These are phyloP conservation scores for Rhinocladiella similis DNA, from an alignment of 2,329 filamentous ascomycete genomes.

Conservation along the genomic window DNA sequence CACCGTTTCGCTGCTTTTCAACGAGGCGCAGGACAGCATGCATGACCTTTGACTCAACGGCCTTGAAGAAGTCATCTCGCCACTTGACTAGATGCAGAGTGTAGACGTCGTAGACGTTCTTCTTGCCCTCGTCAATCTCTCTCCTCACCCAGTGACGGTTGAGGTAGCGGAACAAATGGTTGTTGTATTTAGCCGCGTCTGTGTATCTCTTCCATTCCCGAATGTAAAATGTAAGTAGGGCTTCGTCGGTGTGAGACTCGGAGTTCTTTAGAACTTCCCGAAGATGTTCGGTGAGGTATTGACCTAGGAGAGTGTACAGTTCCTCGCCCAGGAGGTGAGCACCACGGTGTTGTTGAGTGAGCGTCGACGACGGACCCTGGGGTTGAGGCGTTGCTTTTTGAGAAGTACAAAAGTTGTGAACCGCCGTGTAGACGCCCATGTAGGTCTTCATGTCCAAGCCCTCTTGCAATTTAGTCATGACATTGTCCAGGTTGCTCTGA, in stretches of 20 bases:
- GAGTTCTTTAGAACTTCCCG: constrained; percentile 69
- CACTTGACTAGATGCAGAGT: constrained; percentile 94
- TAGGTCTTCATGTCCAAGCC: constrained; percentile 87
- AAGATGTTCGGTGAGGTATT: constrained; percentile 80
- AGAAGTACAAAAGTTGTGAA: constrained; percentile 98
- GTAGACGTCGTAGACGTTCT: constrained; percentile 97
- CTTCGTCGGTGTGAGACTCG: constrained; percentile 81
- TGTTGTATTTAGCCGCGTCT: constrained; percentile 92
- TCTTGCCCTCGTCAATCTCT: constrained; percentile 98
- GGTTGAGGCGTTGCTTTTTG: constrained; percentile 73
- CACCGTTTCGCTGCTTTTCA: constrained; percentile 94
- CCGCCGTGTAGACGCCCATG: constrained; percentile 59
- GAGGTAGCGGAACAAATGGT: constrained; percentile 93
- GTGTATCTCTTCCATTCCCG: constrained; percentile 96
- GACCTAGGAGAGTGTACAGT: constrained; percentile 85
- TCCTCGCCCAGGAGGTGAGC: constrained; percentile 95
- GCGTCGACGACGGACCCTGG: constrained; percentile 3
- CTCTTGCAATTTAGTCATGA: constrained; percentile 89
- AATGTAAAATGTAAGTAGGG: constrained; percentile 89
- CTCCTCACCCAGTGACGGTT: constrained; percentile 99
- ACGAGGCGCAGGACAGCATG: constrained; percentile 89
- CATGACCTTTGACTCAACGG: constrained; percentile 88
- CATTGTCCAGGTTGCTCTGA: constrained; percentile 81
- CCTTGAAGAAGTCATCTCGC: constrained; percentile 85
- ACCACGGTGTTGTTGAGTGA: constrained; percentile 17